Evolutionary conservation across 73 alveolate species (phyloP).

Genomic region (Paramecium biaurelia): DNA sequence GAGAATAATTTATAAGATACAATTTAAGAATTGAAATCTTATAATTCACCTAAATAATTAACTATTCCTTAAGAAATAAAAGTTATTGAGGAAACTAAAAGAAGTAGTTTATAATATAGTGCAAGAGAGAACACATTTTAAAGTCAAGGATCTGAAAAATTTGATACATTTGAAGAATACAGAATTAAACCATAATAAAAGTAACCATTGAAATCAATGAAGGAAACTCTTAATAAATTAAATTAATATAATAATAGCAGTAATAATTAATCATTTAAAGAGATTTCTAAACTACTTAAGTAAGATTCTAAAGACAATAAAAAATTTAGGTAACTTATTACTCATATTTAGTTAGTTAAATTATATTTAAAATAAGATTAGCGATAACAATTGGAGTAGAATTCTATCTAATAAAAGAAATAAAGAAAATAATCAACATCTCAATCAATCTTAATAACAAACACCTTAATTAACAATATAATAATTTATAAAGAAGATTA

Average conservation of each 20-base stretch:
- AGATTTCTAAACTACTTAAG: background rate
- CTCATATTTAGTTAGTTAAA: background rate
- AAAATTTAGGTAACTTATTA: background rate
- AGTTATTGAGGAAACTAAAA: background rate
- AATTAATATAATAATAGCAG: background rate
- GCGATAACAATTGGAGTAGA: background rate
- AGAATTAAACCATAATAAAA: background rate
- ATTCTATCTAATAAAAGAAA: background rate
- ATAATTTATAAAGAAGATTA: background rate
- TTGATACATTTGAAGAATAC: background rate
- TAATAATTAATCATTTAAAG: background rate
- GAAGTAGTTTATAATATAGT: background rate
- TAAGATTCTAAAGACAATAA: background rate
- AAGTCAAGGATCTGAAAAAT: background rate
- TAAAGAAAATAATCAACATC: background rate
- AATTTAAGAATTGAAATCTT: background rate
- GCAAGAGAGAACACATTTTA: background rate
- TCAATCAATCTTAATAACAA: background rate
- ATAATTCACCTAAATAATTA: conserved; percentile 23
- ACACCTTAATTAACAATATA: background rate
- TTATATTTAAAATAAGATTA: background rate
- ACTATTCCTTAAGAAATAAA: background rate
- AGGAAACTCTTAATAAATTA: background rate
- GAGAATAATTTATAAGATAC: background rate
- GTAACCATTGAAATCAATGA: background rate